Evolutionary conservation across 2,329 filamentous ascomycete species (phyloP), one percentile per base, ranked within the genome.

Genomic region (Fusarium albidum): DNA sequence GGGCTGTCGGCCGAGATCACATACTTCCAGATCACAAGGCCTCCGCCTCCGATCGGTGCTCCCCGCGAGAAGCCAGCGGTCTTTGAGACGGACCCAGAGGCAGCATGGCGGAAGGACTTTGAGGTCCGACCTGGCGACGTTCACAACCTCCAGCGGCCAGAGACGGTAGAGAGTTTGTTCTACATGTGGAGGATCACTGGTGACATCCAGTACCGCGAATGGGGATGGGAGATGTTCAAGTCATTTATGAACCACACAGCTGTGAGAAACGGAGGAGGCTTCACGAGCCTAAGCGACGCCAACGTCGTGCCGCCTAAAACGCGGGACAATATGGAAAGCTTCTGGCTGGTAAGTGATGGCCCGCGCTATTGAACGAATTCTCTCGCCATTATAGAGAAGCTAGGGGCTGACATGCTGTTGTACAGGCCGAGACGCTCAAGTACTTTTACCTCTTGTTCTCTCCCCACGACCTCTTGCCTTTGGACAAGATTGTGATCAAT

Each of bases 161-260:
- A 99, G 78, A 97, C 95, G 0, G 88, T 97, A n/a, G 95, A 99
- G 77, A 93, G 88, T 54, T 78, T 99, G 56, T 93, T 99, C 69
- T 96, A 98, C 77, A 96, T 99, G 92, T 99, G 94, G 90, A 88
- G 95, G 58, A 96, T 99, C 72, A 99, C 95, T 1, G 91, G 90
- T 21, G 93, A 99, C 57, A 79, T 84, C 32, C 88, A 86, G 61
- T 99, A 99, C 74, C 85, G 95, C 21, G 87, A 97, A 67, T 98
- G 94, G 94, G 95, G 95, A 12, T 99, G 95, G 95, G 89, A 96
- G 65, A 98, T 99, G 88, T 99, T 99, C 77, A 87, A 91, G 71
- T 87, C 89, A 1, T 99, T 99, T 71, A 81, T 94, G 73, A 88
- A 92, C 67, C 83, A 96, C 73, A 96, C 91, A 1, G 85, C 89